Conservation (phyloP, 441 rosid genomes). For the Brassica hybrid region DNA sequence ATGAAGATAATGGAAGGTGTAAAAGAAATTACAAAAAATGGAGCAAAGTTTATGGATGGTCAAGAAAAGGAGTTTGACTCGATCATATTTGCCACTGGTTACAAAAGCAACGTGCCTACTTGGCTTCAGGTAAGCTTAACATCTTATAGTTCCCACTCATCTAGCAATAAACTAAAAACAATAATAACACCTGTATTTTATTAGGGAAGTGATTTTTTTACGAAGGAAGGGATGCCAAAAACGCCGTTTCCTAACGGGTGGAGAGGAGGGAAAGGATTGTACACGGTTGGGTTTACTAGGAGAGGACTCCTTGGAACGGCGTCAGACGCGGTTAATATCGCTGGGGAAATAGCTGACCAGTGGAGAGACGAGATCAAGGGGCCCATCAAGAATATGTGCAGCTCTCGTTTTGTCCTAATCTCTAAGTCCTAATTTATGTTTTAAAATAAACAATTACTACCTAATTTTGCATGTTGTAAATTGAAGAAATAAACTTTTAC, state of each 20-base stretch:
- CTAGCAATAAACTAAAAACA: not conserved
- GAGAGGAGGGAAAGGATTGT: conserved; percentile 79
- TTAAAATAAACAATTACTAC: not conserved
- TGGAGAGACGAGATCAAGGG: conserved; percentile 63
- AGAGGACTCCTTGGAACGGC: conserved; percentile 84
- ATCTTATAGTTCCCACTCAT: conserved; percentile 19
- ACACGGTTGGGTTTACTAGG: conserved; percentile 85
- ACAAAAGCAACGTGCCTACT: conserved; percentile 80
- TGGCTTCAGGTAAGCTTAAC: conserved; percentile 78
- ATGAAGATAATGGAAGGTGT: conserved; percentile 62
- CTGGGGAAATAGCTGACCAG: conserved; percentile 61
- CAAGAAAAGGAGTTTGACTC: conserved; percentile 77
- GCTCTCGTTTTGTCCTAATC: conserved; percentile 53
- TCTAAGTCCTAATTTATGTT: conserved; percentile 24
- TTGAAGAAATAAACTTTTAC: conserved; percentile 33
- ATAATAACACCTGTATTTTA: too few species aligned
- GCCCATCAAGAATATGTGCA: conserved; percentile 39
- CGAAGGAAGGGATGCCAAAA: conserved; percentile 79
- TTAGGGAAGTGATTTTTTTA: conserved; percentile 69
- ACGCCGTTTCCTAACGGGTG: conserved; percentile 81
- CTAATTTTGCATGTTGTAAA: conserved; percentile 39
- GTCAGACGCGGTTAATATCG: conserved; percentile 74
- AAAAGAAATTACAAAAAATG: conserved; percentile 70
- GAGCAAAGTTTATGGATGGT: conserved; percentile 79
- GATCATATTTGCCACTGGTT: conserved; percentile 91